Conservation (phyloP, 495 filamentous ascomycete species). For the Aspergillus heteromorphus region DNA sequence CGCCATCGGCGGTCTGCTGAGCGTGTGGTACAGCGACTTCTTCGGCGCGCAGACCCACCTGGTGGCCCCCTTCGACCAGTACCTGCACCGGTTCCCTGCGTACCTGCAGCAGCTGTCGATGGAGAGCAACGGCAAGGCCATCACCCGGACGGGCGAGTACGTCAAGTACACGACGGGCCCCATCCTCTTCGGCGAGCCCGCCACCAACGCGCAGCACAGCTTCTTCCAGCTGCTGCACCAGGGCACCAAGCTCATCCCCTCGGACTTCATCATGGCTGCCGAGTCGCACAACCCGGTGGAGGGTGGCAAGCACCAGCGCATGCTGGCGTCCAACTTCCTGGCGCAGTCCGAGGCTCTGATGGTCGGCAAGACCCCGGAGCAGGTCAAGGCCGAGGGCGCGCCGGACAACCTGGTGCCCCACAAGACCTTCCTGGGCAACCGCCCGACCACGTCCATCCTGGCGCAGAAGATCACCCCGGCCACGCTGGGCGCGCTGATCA, state of each 20-base stretch:
- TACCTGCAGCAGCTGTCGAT: conserved; percentile 99
- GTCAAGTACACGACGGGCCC: conserved; percentile 96
- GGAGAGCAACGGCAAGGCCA: conserved; percentile 99
- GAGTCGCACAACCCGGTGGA: conserved; percentile 95
- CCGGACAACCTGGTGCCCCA: conserved; percentile 83
- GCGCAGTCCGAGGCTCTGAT: conserved; percentile 97
- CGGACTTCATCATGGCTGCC: conserved; percentile 94
- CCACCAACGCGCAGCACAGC: conserved; percentile 98
- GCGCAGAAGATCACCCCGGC: conserved; percentile 91
- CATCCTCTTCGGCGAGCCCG: conserved; percentile 94
- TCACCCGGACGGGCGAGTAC: conserved; percentile 82
- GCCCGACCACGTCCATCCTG: conserved; percentile 90
- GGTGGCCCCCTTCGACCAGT: conserved; percentile 97
- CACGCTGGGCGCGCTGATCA: conserved; percentile 90
- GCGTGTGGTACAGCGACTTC: conserved; percentile 98
- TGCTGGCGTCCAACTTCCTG: conserved; percentile 98
- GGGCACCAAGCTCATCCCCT: conserved; percentile 96
- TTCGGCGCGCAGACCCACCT: conserved; percentile 96
- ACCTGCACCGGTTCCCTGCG: conserved; percentile 96
- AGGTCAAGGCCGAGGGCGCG: conserved; percentile 86
- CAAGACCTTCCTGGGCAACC: conserved; percentile 98
- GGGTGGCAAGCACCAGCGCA: conserved; percentile 89
- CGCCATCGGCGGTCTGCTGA: conserved; percentile 82
- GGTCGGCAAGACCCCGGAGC: conserved; percentile 90
- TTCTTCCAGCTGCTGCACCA: conserved; percentile 99